Conservation (phyloP, 345 rosid species). For the Microcos paniculata region DNA sequence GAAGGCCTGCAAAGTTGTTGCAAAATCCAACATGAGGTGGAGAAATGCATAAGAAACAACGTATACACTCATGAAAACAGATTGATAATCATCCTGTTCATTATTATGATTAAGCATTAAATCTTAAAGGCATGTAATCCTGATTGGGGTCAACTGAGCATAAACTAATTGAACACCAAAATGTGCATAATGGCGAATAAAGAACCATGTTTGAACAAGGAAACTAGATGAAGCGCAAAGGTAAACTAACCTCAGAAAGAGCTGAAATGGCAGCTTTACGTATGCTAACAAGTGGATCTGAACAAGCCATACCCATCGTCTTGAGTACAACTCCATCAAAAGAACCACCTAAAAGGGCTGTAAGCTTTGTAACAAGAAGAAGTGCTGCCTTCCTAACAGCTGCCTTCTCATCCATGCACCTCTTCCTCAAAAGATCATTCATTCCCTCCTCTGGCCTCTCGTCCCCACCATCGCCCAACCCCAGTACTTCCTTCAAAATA, state of each 20-base stretch:
- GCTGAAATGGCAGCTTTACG: conserved; percentile 87
- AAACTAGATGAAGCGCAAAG: conserved; percentile 7
- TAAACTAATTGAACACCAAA: conserved; percentile 7
- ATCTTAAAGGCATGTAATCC: not conserved
- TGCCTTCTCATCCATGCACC: conserved; percentile 91
- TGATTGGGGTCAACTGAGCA: not conserved
- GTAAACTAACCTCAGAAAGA: conserved; percentile 75
- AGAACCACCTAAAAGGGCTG: conserved; percentile 58
- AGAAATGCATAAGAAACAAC: conserved; percentile 15
- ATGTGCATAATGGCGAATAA: not conserved
- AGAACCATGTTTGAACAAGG: not conserved
- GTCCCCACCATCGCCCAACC: conserved; percentile 35
- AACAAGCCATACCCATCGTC: conserved; percentile 84
- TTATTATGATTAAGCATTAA: not conserved
- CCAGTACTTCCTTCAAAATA: conserved; percentile 55
- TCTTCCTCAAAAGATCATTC: conserved; percentile 59
- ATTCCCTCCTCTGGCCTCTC: conserved; percentile 30
- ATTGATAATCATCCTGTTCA: not conserved
- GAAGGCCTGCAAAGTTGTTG: conserved; percentile 50
- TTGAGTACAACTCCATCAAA: conserved; percentile 67
- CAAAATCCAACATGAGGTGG: conserved; percentile 16
- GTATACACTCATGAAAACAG: not conserved
- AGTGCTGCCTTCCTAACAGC: conserved; percentile 79
- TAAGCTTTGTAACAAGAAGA: conserved; percentile 65
- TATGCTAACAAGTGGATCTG: conserved; percentile 90